Evolutionary conservation across 768 basidiomycete genomes (phyloP).

Genomic region (Tephrocybe rancida): DNA sequence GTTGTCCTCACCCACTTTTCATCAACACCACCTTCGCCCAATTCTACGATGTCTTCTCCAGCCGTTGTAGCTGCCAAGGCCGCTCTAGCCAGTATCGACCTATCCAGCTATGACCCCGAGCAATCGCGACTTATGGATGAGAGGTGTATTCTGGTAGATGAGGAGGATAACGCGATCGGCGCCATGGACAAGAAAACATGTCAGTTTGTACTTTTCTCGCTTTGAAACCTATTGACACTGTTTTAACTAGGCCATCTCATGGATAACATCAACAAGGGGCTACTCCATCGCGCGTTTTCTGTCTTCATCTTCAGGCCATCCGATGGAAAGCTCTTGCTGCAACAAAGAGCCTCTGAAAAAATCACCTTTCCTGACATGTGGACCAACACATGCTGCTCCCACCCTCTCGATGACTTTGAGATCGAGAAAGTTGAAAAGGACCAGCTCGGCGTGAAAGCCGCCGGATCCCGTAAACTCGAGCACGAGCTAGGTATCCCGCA

Average conservation of each 20-base stretch:
- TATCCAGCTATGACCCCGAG: constrained; percentile 86
- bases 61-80: constrained; percentile 65
- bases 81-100: constrained; percentile 72
- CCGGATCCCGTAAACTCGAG: constrained; percentile 94
- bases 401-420: constrained; percentile 92
- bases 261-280: constrained; percentile 92
- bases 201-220: constrained; percentile 38
- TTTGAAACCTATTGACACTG: constrained; percentile 4
- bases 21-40: constrained; percentile 4
- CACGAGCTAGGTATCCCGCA: constrained; percentile 95
- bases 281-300: constrained; percentile 97
- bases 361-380: constrained; percentile 99
- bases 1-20: background rate
- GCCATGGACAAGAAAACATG: constrained; percentile 97
- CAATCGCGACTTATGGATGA: constrained; percentile 97
- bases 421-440: constrained; percentile 75
- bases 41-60: constrained; percentile 50
- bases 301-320: constrained; percentile 95
- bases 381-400: constrained; percentile 99
- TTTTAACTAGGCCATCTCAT: constrained; percentile 82
- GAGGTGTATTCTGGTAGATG: constrained; percentile 89
- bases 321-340: constrained; percentile 91
- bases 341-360: constrained; percentile 96
- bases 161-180: constrained; percentile 82
- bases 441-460: constrained; percentile 83